Base-by-base conservation (phyloP, 2,329 filamentous ascomycete genomes). In the Elsinoe perseae region DNA sequence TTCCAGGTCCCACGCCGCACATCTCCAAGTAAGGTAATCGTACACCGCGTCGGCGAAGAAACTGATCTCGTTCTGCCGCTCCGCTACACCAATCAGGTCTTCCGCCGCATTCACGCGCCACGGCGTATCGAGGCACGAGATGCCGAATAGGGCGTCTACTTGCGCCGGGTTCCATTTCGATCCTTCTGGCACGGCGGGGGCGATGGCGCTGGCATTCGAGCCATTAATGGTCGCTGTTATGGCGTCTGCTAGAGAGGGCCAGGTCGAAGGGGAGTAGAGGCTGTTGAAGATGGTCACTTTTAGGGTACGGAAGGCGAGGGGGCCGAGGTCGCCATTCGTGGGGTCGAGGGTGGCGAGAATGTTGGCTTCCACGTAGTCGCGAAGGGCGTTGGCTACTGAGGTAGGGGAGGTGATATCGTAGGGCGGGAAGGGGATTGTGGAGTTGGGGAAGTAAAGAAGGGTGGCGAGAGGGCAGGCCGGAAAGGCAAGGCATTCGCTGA, bases 401-500 rank as follows among this genome's bases (percentile, higher is more conserved):
- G 28, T 16, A 20, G 27, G 16, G 40, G 21, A 16, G 9, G 40
- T 32, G 27, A 40, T 23, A 23, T 44, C 38, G 12, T 30, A 42
- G 16, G 50, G 36, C 2, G 20, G 20, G 20, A 21, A 9, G 48
- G 28, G 28, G 23, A 53, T 23, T n/a, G 48, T 28, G 28, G 48
- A 2, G 48, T 34, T 54, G 50, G 48, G 50, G 38, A 75, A 61
- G 1, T 66, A 62, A 5, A 75, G 59, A 1, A 73, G 73, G 34
- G 69, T 67, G 61, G 73, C 70, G 54, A 72, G 70, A 0, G 75
- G 60, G 8, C 66, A 68, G 36, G 64, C n/a, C 30, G 71, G 57
- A 28, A 56, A 34, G 25, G 66, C 61, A 21, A 72, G 66, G 57
- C 76, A 79, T 50, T 70, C 72, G 2, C 67, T 70, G 64, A 74